Evolutionary conservation across 2,329 filamentous ascomycete genomes (phyloP).

Genomic region (Dothistroma septosporum): DNA sequence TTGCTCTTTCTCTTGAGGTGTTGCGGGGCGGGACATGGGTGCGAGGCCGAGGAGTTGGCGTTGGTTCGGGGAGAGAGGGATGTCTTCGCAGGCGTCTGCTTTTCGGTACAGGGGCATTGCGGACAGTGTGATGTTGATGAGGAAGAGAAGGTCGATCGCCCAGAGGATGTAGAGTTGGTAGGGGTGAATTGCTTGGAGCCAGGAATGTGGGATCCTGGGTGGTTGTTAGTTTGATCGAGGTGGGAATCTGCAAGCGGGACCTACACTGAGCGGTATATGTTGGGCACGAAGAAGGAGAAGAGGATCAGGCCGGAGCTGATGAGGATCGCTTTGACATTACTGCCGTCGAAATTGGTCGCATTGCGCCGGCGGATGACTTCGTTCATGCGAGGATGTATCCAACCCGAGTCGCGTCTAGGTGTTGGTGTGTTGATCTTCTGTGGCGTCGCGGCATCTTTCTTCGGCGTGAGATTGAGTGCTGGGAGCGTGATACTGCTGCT

Average conservation of each 20-base stretch:
- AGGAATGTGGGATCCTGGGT: slow-evolving; percentile 18
- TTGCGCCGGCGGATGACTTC: slow-evolving; percentile 82
- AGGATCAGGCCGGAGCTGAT: slow-evolving; percentile 61
- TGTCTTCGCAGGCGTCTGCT: slow-evolving; percentile 77
- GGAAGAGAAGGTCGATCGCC: slow-evolving; percentile 51
- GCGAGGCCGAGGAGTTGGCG: slow-evolving; percentile 77
- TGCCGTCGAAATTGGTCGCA: slow-evolving; percentile 71
- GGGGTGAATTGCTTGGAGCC: slow-evolving; percentile 19
- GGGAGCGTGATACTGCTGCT: slow-evolving; percentile 8
- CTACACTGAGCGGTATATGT: slow-evolving; percentile 33
- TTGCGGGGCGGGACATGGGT: slow-evolving; percentile 58
- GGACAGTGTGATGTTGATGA: slow-evolving; percentile 64
- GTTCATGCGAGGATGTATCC: slow-evolving; percentile 82
- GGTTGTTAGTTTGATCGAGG: background rate
- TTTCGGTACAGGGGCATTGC: slow-evolving; percentile 67
- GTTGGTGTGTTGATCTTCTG: slow-evolving; percentile 25
- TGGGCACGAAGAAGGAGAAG: slow-evolving; percentile 45
- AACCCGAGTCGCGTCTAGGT: slow-evolving; percentile 57
- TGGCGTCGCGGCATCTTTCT: slow-evolving; percentile 10
- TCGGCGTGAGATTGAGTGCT: slow-evolving; percentile 15
- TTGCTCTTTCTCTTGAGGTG: slow-evolving; percentile 64
- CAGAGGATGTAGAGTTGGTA: slow-evolving; percentile 41
- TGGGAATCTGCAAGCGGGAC: slow-evolving; percentile 2
- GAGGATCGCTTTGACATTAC: slow-evolving; percentile 66
- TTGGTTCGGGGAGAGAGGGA: slow-evolving; percentile 85